Base-by-base conservation (phyloP, 495 filamentous ascomycete genomes). In the Xylaria cubensis region DNA sequence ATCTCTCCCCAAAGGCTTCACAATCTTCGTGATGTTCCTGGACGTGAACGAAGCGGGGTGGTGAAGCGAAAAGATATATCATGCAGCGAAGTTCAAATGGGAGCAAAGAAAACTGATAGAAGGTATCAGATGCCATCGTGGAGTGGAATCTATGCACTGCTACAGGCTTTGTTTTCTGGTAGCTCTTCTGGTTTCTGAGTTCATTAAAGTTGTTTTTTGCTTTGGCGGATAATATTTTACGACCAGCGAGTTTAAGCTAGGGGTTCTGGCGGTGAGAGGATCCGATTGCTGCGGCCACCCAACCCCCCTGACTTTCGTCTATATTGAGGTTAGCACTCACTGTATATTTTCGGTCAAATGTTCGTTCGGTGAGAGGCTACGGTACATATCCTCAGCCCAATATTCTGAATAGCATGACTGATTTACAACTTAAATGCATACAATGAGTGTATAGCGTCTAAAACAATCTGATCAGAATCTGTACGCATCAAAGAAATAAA, bases 31-130 rank as follows among this genome's bases (percentile, higher is more conserved):
- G 53, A 9, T 24, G 44, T 42, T 70, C 68, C 46, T 53, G 12
- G 29, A 70, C 53, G 58, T 53, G n/a, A 64, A 69, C 67, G 58
- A 70, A 62, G 32, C 68, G 68, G 21, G 68, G 68, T 12, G 68
- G 58, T 34, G 58, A 62, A 1, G 68, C 46, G 8, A 69, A 29
- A 17, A 69, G 41, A 50, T 69, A 69, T 59, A 69, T 69, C 67
- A 69, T 69, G 7, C 36, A 26, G 24, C 67, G 67, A 62, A 69
- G 67, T n/a, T 69, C 67, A 51, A 61, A 62, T 24, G 67, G 67
- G 15, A 69, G 17, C 17, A 42, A 21, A 21, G 55, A 3, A n/a
- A 69, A 69, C 12, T 26, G 50, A 19, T 46, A 55, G 48, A 69
- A 69, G 1, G 67, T 36, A 46, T 61, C 41, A 10, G 36, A 39